Evolutionary conservation across 1,284 basidiomycete genomes (phyloP), one percentile per base, ranked within the genome.

Genomic region (Ceratobasidium sp.): DNA sequence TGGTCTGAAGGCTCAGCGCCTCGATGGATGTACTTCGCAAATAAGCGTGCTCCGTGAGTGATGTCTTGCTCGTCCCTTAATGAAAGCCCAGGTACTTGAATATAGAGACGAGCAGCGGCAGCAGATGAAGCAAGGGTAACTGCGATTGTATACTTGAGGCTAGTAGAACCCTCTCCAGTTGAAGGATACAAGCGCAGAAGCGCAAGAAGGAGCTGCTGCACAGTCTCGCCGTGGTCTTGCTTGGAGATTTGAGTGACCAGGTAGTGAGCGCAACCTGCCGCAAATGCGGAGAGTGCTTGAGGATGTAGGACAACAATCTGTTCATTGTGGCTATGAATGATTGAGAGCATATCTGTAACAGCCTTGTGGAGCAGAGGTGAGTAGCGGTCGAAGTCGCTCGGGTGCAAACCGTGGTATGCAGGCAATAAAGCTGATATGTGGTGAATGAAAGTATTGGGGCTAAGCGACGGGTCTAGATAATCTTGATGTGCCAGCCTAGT

Each of bases 221-320:
- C n/a, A 28, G 28, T 57, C 9, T 57, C 54, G n/a, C 20, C 54
- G 9, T 23, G n/a, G 28, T 57, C 9, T 57, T 28, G n/a, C 9
- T 28, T n/a, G 9, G 54, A 57, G n/a, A 57, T 57, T 28, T 57
- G 9, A n/a, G n/a, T 23, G 54, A 57, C 54, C 10, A 57, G 54
- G 28, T 57, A 57, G 9, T 57, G n/a, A 23, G 54, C 54, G 28
- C 54, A 57, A 57, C 54, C 54, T 57, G 12, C n/a, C 28, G 54
- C n/a, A 9, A 57, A 10, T n/a, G 54, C 54, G 9, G n/a, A 23
- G 28, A 57, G 9, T 23, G 54, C 9, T 10, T 57, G 12, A 28
- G 9, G 10, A 23, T n/a, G 12, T 10, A 57, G 54, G n/a, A 10
- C 28, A 28, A 57, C 28, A n/a, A 23, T 28, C n/a, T 57, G n/a